A percentile compares a stretch with the other conserved stretches of the same genome.
These are phyloP conservation scores for Kitagawia praeruptora DNA, from an alignment of 129 eudicot species.

Conservation along the genomic window DNA sequence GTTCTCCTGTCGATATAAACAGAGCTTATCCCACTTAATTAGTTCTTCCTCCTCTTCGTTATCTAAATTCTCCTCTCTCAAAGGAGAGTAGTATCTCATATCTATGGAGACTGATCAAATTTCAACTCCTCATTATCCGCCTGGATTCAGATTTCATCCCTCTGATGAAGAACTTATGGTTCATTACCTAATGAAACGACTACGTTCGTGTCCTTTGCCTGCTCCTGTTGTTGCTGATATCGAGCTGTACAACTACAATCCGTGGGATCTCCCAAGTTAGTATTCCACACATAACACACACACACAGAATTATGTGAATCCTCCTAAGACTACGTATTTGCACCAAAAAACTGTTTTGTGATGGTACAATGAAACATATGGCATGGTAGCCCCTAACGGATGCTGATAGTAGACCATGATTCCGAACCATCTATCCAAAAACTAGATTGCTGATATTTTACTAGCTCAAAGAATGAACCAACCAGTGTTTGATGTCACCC, in stretches of 20 bases:
- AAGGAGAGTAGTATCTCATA: not conserved
- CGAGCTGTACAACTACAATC: conserved; percentile 53
- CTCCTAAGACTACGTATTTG: too few species aligned
- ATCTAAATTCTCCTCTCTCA: not conserved
- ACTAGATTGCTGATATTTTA: not conserved
- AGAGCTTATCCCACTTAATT: conserved; percentile 1
- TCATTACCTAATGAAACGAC: conserved; percentile 40
- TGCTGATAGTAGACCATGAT: not conserved
- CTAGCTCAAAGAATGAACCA: not conserved
- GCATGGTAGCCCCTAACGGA: too few species aligned
- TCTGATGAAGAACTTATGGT: conserved; percentile 63
- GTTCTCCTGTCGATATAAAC: not conserved
- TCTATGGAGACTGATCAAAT: conserved; percentile 19
- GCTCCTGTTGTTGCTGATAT: conserved; percentile 43
- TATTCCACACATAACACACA: not conserved
- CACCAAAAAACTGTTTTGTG: too few species aligned
- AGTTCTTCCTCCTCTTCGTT: not conserved
- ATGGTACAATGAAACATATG: too few species aligned
- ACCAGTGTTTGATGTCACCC: not conserved
- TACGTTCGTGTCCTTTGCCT: conserved; percentile 32
- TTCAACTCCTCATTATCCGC: conserved; percentile 33
- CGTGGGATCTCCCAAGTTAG: conserved; percentile 70
- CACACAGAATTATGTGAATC: not conserved
- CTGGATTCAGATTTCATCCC: conserved; percentile 66
- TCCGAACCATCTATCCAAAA: not conserved